Percentiles rank a stretch among this genome's conserved stretches.
These are phyloP conservation scores for Dendrobium officinale DNA, from an alignment of 106 monocot species.

Conservation along the genomic window DNA sequence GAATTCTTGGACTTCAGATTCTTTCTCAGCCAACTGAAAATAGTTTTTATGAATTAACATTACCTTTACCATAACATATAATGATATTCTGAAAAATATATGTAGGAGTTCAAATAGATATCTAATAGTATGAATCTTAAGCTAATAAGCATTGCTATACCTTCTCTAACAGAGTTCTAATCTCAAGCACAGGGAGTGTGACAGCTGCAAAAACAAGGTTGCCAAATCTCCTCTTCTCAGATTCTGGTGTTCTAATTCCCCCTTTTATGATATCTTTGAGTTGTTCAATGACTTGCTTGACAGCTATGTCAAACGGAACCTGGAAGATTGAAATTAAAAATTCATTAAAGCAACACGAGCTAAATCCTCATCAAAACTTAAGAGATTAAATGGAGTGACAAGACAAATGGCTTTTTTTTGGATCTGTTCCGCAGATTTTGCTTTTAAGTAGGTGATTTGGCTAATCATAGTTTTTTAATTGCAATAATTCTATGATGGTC, in stretches of 20 bases:
- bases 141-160: constrained; percentile 18
- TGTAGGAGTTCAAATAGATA: no score
- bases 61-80: background rate
- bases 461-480: no score
- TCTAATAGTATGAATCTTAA: background rate
- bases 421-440: no score
- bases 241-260: constrained; percentile 47
- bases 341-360: background rate
- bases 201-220: constrained; percentile 90
- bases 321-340: constrained; percentile 15
- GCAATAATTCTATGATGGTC: no score
- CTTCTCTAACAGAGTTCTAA: constrained; percentile 45
- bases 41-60: no score
- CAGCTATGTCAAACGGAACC: constrained; percentile 86
- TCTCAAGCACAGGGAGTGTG: constrained; percentile 48
- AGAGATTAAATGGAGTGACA: background rate
- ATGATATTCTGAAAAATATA: background rate
- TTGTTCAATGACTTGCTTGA: constrained; percentile 68
- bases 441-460: no score
- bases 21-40: constrained; percentile 45
- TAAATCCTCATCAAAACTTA: background rate
- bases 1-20: constrained; percentile 27
- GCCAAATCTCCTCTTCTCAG: constrained; percentile 77
- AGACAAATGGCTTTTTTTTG: no score
- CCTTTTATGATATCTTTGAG: constrained; percentile 69